Evolutionary conservation across 2,329 filamentous ascomycete genomes (phyloP).

Genomic region (Penicillium vulpinum): DNA sequence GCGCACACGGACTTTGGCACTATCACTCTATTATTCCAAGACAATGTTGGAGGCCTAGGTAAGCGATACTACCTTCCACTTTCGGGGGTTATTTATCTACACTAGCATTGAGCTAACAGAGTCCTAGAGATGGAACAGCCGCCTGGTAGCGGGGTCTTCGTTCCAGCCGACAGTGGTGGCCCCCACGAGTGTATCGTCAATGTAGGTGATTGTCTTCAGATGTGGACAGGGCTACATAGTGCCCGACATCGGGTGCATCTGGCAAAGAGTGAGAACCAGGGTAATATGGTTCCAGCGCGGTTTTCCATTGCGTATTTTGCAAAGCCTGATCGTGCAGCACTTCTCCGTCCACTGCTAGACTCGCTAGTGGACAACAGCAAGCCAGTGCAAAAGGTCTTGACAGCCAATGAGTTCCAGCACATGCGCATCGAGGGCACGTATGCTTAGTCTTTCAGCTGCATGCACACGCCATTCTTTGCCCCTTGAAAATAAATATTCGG

Average conservation of each 20-base stretch:
- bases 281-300: neutral
- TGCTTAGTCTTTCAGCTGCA: neutral
- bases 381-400: neutral
- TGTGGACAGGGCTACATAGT: neutral
- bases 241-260: neutral
- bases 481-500: neutral
- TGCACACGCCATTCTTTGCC: neutral
- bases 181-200: neutral
- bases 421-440: neutral
- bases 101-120: neutral
- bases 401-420: neutral
- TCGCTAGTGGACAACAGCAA: neutral
- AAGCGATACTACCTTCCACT: neutral
- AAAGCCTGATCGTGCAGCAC: neutral
- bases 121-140: neutral
- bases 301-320: neutral
- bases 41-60: neutral
- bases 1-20: neutral
- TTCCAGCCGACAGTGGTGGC: neutral
- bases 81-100: neutral
- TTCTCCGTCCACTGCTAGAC: neutral
- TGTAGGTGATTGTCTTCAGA: neutral
- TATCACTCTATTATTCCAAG: neutral
- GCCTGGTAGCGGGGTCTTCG: neutral
- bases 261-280: neutral